Evolutionary conservation across 1,139 yeast genomes (phyloP).

Genomic region (Pichia sorboxylosa): DNA sequence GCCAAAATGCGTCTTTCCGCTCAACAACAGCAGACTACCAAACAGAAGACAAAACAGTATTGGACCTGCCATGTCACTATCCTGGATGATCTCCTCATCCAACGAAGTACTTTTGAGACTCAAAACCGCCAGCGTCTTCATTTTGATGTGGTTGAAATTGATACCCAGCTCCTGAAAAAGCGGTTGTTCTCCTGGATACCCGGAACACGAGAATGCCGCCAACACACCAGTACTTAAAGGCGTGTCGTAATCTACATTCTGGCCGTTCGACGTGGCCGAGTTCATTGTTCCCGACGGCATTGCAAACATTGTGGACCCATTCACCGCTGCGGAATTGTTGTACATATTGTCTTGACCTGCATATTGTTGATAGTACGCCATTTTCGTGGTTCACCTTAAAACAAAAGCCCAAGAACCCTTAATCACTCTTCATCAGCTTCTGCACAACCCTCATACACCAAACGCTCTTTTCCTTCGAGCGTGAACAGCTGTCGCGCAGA

Average conservation of each 20-base stretch:
- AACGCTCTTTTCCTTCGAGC: no score
- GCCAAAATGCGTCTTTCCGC: conserved; percentile 94
- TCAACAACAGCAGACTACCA: conserved; percentile 69
- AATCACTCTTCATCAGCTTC: no score
- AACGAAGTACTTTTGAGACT: conserved; percentile 25
- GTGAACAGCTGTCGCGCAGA: no score
- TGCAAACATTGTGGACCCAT: neutral
- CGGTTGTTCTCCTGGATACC: conserved; percentile 91
- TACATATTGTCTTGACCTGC: neutral
- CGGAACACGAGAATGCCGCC: conserved; percentile 89
- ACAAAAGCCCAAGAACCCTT: no score
- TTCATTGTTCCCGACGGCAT: conserved; percentile 24
- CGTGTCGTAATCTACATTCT: conserved; percentile 27
- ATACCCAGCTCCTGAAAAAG: conserved; percentile 87
- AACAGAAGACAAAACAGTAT: conserved; percentile 76
- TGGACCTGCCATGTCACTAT: conserved; percentile 94
- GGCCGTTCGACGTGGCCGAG: conserved; percentile 5
- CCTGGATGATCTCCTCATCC: conserved; percentile 61
- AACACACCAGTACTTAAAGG: conserved; percentile 43
- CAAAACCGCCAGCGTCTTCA: conserved; percentile 78
- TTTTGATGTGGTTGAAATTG: conserved; percentile 76
- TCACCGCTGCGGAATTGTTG: conserved; percentile 1
- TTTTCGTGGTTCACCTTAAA: no score
- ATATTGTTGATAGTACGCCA: conserved; percentile 1
- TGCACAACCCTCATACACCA: no score